Evolutionary conservation across 129 eudicot species (phyloP), one percentile per base, ranked within the genome.

Genomic region (Flaveria bidentis): DNA sequence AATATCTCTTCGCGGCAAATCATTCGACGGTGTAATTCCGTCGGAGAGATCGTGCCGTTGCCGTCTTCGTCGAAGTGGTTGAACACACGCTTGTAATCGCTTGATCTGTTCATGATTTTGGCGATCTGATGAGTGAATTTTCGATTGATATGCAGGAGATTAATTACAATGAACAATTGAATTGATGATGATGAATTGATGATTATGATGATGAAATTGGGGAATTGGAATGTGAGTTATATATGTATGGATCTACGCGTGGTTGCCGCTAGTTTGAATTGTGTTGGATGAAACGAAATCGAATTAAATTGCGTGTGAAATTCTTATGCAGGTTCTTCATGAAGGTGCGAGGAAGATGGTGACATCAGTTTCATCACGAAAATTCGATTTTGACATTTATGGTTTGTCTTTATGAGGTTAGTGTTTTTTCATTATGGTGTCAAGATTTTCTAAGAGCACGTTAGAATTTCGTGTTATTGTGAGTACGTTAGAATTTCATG

Each of bases 31-130:
- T 68, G 80, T 20, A 81, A 12, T 50, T 81, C 84, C 2, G 8
- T 10, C 1, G 80, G 76, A 7, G 84, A 81, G 23, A 81, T 61
- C 76, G 47, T 69, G 47, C 84, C 84, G 49, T 81, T 50, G 55
- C 64, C 45, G 7, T 81, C 80, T 76, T 69, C 56, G 71, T 83
- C 87, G 72, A 83, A 79, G 53, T 70, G 84, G 57, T 74, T 39
- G 70, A 83, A 83, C 9, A 83, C 81, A 4, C 81, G 77, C 30
- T 23, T 33, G 87, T 79, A 83, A n/a, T 80, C 83, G 41, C 66
- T 72, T 15, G 67, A 51, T 64, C 65, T 72, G 51, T 4, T 65
- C 83, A 80, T 80, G 52, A 18, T 65, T 55, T 60, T 60, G 47
- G 9, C 36, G 22, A 11, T 36, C 33, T 53, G 52, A 15, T 53